Base-by-base conservation (phyloP, 495 filamentous ascomycete genomes). In the Neurospora sp. region DNA sequence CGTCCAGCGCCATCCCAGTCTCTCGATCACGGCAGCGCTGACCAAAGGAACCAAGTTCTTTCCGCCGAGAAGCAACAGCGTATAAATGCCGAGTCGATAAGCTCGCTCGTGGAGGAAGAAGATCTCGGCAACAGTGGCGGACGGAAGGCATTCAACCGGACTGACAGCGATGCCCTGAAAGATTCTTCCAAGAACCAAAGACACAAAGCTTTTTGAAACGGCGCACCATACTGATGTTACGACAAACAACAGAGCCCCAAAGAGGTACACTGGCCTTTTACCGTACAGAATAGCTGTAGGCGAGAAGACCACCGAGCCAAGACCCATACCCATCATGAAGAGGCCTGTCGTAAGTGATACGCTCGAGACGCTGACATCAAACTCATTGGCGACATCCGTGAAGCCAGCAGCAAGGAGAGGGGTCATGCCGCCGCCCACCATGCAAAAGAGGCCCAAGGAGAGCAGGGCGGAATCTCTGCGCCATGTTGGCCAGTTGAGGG, bases 61-160 rank as follows among this genome's bases (percentile, higher is more conserved):
- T 18, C 96, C 96, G 12, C 94, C 93, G 0, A 99, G 87, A 14
- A 98, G 85, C 3, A 98, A 81, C 12, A 99, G 82, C 0, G 95
- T 97, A 79, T 99, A 99, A 27, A 98, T 94, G n/a, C 96, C 96
- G 41, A 99, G 88, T 10, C 96, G 91, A 78, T 94, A 98, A 2
- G 96, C 96, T 53, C 95, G 86, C 82, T 98, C 96, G 74, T 98
- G 96, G 20, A 98, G 84, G 78, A 97, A 98, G 83, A 93, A 99
- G 74, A 98, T 98, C 80, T 99, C 96, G 9, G 94, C 94, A 74
- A 98, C 94, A 1, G 94, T 97, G 14, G 96, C 96, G 4, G 94
- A 97, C 0, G 96, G 96, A 69, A 99, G 86, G 76, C 93, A 95
- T 81, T 99, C 96, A n/a, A 96, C 93, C 0, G 94, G 93, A 71